phyloP scores from a whole-genome alignment of 306 rosid genomes.

The Gleditsia sinensis region DNA sequence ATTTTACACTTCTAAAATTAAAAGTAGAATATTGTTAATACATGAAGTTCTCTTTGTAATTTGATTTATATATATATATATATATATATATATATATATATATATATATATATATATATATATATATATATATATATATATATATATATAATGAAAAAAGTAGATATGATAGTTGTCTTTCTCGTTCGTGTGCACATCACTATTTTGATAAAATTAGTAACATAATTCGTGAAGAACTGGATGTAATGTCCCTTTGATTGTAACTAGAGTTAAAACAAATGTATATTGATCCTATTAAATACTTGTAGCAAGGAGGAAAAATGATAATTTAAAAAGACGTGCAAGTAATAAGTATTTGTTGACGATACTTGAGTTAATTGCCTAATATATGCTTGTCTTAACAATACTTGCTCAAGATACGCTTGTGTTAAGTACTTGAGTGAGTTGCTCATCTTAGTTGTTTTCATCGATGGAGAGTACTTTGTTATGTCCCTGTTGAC shows the following conservation, averaged over 20 bases:
- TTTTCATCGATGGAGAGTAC: conserved; percentile 68
- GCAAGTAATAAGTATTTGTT: conserved; percentile 41
- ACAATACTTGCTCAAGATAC: conserved; percentile 54
- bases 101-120: too few relatives aligned
- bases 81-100: too few relatives aligned
- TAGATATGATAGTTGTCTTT: conserved; percentile 9
- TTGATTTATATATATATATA: too few relatives aligned
- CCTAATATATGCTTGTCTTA: too few relatives aligned
- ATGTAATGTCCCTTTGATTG: background rate
- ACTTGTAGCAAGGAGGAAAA: conserved; percentile 24
- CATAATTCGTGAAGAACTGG: background rate
- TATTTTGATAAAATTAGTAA: background rate
- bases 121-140: too few relatives aligned
- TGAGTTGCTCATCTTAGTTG: conserved; percentile 69
- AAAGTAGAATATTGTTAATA: too few relatives aligned
- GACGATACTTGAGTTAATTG: too few relatives aligned
- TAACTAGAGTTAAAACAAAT: conserved; percentile 23
- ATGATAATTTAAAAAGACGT: conserved; percentile 38
- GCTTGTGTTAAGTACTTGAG: conserved; percentile 63
- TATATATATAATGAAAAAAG: too few relatives aligned
- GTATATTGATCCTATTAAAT: conserved; percentile 21
- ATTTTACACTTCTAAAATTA: too few relatives aligned
- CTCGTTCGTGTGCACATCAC: conserved; percentile 12
- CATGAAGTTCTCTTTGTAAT: too few relatives aligned
- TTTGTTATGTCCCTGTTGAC: conserved; percentile 58